These are phyloP conservation scores for Pyracantha coccinea DNA, from an alignment of 331 rosid species.

Conservation along the genomic window DNA sequence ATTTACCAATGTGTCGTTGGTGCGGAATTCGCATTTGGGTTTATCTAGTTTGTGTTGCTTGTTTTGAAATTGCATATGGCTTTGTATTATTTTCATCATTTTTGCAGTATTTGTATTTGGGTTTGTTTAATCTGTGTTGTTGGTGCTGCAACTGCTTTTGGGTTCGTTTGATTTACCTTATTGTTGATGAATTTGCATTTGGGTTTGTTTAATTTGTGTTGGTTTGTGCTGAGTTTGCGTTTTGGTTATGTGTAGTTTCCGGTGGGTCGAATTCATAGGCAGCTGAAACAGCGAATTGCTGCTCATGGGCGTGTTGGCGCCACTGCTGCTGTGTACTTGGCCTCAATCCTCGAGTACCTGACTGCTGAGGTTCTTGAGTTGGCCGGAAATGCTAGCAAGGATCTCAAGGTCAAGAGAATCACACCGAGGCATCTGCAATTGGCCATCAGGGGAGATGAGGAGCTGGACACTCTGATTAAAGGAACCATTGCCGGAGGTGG, in stretches of 20 bases:
- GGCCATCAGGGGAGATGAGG: slow-evolving; percentile 96
- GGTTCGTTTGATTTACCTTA: not conserved
- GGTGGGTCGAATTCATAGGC: slow-evolving; percentile 92
- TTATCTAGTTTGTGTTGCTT: not conserved
- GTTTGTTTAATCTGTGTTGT: not conserved
- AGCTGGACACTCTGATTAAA: slow-evolving; percentile 86
- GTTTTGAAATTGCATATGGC: not conserved
- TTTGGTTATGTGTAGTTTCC: slow-evolving; percentile 50
- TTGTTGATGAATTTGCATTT: not conserved
- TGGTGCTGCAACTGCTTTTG: not conserved
- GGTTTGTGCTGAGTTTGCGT: not conserved
- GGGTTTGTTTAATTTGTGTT: not conserved
- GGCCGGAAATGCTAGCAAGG: slow-evolving; percentile 96
- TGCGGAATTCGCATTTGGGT: not conserved
- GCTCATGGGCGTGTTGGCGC: slow-evolving; percentile 97
- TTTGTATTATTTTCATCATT: too few species aligned
- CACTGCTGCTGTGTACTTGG: slow-evolving; percentile 90
- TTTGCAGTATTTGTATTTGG: not conserved
- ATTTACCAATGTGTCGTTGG: not conserved
- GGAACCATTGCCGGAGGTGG: slow-evolving; percentile 99
- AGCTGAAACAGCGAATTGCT: slow-evolving; percentile 63
- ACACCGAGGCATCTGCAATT: slow-evolving; percentile 95
- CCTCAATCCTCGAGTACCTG: slow-evolving; percentile 88
- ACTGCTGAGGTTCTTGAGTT: slow-evolving; percentile 94
- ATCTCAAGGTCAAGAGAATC: slow-evolving; percentile 93